A percentile compares a stretch with the other conserved stretches of the same genome.
Conservation (phyloP, 225 moss, liverwort and hornwort genomes). For the Straminergon stramineum region DNA sequence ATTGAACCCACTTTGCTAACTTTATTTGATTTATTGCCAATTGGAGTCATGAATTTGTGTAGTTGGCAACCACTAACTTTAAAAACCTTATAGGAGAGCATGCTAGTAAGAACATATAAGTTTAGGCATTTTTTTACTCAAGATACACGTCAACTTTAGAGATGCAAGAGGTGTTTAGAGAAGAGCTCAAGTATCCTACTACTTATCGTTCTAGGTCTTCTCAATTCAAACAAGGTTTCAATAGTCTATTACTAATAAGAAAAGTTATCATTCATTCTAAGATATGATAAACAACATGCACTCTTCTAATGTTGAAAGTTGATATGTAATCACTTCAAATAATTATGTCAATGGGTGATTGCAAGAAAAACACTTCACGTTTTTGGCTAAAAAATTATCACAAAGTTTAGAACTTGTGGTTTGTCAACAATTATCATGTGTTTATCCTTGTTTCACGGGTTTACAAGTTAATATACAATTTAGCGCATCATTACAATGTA, state of each 20-base stretch:
- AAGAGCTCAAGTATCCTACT: fast-evolving
- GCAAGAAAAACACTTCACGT: too few species aligned
- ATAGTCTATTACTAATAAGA: neutral
- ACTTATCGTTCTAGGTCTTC: neutral
- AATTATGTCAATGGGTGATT: neutral
- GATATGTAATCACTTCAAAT: neutral
- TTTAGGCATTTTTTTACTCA: neutral
- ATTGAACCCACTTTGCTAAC: neutral
- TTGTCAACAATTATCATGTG: too few species aligned
- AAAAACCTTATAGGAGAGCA: fast-evolving
- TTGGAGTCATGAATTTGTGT: neutral
- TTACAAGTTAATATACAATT: too few species aligned
- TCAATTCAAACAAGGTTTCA: neutral
- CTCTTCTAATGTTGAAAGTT: neutral
- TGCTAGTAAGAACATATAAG: fast-evolving
- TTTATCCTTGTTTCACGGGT: too few species aligned
- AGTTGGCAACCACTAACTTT: neutral
- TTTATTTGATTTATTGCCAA: neutral
- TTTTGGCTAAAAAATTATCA: too few species aligned
- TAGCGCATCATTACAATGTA: too few species aligned
- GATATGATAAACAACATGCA: neutral
- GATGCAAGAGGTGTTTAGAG: fast-evolving
- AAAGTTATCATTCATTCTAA: neutral
- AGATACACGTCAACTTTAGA: neutral
- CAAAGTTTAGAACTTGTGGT: too few species aligned